A percentile compares a stretch with the other conserved stretches of the same genome.
phyloP scores from a whole-genome alignment of 345 rosid genomes.

The Clausena lansium region DNA sequence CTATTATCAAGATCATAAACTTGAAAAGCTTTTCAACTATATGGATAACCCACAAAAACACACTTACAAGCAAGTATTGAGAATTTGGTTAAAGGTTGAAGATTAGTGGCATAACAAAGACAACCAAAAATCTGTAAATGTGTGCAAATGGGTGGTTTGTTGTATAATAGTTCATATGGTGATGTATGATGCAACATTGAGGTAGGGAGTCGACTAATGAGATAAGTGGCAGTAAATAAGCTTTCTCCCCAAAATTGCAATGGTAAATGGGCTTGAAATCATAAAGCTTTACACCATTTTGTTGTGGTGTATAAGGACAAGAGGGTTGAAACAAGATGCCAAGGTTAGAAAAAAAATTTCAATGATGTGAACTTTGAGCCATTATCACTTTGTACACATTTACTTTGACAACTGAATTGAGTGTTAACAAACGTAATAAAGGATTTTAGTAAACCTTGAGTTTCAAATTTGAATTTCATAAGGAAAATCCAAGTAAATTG shows the following conservation, averaged over 20 bases:
- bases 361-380: too few relatives aligned
- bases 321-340: background rate
- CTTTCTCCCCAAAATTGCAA: background rate
- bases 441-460: background rate
- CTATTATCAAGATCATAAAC: too few relatives aligned
- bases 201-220: background rate
- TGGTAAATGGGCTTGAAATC: background rate
- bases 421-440: background rate
- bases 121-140: background rate
- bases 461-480: background rate
- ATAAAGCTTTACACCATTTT: background rate
- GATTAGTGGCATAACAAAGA: background rate
- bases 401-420: background rate
- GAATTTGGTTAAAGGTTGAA: too few relatives aligned
- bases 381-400: too few relatives aligned
- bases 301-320: background rate
- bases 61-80: too few relatives aligned
- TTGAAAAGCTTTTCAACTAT: too few relatives aligned
- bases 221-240: background rate
- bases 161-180: background rate
- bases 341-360: too few relatives aligned
- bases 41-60: too few relatives aligned
- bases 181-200: background rate
- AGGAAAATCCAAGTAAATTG: too few relatives aligned
- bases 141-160: background rate